Conservation (phyloP, 1,139 yeast species). For the Spencermartinsiella ligniputridi region DNA sequence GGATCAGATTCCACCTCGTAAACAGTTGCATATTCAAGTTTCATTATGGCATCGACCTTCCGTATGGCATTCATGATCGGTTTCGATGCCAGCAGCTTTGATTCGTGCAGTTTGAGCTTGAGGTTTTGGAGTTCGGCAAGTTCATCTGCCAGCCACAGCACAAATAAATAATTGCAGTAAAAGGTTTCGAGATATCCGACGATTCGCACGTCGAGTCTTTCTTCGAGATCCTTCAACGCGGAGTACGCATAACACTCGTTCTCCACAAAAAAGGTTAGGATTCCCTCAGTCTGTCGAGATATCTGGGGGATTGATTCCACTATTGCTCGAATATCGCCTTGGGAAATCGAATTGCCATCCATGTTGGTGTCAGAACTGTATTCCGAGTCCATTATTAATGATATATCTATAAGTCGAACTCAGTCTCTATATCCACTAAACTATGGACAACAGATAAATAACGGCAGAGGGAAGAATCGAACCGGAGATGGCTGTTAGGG, state of each 20-base stretch:
- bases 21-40: not conserved
- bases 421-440: no score
- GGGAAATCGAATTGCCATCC: not conserved
- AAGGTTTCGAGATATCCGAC: not conserved
- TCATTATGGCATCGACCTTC: not conserved
- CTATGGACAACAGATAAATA: no score
- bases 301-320: not conserved
- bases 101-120: not conserved
- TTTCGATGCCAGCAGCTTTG: not conserved
- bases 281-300: not conserved
- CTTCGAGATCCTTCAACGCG: not conserved
- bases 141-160: not conserved
- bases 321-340: not conserved
- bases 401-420: no score
- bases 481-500: no score
- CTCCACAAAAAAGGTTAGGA: not conserved
- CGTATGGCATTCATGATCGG: not conserved
- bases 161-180: not conserved
- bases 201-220: not conserved
- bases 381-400: no score
- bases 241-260: slow-evolving; percentile 1
- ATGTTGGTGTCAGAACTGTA: no score
- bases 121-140: not conserved
- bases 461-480: no score
- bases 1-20: not conserved